Conservation (phyloP, 345 rosid genomes). For the Gossypium australe region DNA sequence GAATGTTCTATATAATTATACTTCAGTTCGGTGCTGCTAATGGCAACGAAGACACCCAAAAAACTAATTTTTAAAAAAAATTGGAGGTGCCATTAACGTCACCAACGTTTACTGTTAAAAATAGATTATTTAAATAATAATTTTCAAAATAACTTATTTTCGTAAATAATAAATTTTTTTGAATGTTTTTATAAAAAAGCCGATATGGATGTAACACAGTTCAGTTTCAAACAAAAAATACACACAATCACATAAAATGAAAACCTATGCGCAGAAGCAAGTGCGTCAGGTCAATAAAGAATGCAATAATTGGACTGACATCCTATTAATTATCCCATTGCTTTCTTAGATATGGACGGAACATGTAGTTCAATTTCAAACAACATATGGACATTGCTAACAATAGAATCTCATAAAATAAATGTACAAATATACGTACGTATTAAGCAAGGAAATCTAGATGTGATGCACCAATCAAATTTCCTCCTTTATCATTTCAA, state of each 20-base stretch:
- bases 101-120: no score
- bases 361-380: background rate
- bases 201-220: background rate
- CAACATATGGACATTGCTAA: background rate
- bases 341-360: background rate
- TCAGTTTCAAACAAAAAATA: background rate
- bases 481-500: background rate
- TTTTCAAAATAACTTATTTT: no score
- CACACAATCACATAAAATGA: background rate
- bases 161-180: no score
- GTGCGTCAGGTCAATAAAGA: background rate
- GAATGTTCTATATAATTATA: no score
- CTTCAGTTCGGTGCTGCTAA: no score
- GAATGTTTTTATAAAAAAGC: no score
- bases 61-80: no score
- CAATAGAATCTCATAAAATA: background rate
- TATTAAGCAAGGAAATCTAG: slow-evolving; percentile 12
- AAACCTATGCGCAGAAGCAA: background rate
- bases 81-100: no score
- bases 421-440: background rate
- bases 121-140: no score
- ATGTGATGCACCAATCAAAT: background rate
- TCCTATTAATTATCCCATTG: background rate
- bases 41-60: no score
- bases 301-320: background rate